A percentile compares a stretch with the other conserved stretches of the same genome.
Conservation (phyloP, 2,329 filamentous ascomycete genomes). For the Cryphonectria parasitica region DNA sequence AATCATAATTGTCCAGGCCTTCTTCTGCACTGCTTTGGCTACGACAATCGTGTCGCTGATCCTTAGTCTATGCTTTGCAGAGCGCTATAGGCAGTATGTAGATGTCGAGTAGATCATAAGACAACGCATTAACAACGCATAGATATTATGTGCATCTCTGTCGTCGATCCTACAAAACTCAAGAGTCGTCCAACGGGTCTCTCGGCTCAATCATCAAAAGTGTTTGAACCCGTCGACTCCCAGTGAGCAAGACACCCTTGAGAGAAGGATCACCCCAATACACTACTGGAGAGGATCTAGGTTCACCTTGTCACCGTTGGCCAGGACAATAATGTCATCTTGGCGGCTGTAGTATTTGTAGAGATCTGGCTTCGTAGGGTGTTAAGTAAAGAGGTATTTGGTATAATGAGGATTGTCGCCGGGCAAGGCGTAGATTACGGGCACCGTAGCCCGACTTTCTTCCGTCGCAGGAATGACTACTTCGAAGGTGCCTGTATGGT, state of each 20-base stretch:
- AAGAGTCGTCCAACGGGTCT: constrained; percentile 19
- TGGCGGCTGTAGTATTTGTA: constrained; percentile 44
- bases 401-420: constrained; percentile 41
- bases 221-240: constrained; percentile 41
- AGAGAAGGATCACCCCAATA: constrained; percentile 40
- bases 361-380: constrained; percentile 41
- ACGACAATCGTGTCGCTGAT: no score
- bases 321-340: constrained; percentile 50
- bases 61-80: no score
- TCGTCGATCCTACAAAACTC: no score
- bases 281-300: constrained; percentile 44
- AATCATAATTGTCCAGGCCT: no score
- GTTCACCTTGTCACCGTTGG: constrained; percentile 51
- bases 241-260: constrained; percentile 39
- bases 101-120: no score
- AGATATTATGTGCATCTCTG: no score
- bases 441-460: constrained; percentile 31
- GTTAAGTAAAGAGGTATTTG: constrained; percentile 44
- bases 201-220: constrained; percentile 43
- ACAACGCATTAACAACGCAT: no score
- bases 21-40: no score
- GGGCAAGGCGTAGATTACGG: constrained; percentile 42
- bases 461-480: constrained; percentile 35
- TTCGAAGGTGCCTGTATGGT: constrained; percentile 33
- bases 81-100: no score